Base-by-base conservation (phyloP, 306 rosid genomes). In the Cicer yamashitae region DNA sequence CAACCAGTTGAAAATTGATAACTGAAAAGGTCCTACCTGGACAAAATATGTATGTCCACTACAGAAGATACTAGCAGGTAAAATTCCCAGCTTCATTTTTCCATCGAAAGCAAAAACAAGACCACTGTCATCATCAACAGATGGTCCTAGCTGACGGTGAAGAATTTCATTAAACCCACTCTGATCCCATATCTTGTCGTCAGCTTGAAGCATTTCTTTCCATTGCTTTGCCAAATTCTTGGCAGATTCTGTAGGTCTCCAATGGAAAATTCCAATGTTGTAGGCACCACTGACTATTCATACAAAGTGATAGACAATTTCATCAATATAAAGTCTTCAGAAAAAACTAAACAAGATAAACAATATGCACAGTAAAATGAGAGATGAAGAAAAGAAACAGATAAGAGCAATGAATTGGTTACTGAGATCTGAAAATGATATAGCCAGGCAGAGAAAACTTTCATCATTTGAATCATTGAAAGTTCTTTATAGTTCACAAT, bases 11-110 rank as follows among this genome's bases (percentile, higher is more conserved):
- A 70, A 73, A 56, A 41, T 40, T n/a, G 10, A 46, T 45, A 71
- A 63, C 64, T 83, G 39, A 25, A 47, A 30, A 67, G 25, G 48
- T 65, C 79, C 46, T 71, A 89, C 99, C 99, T 94, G 99, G 44
- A 94, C 96, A 86, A 94, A 94, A 87, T 87, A 94, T 65, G 96
- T 89, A 81, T 94, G 99, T 46, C 99, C 96, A 79, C 99, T 88
- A 59, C 97, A 94, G 85, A 91, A 92, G 70, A 94, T 87, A 87
- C 96, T 92, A 37, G 97, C 96, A 12, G 97, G 99, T 80, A 94
- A 83, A 77, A 92, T 75, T 84, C 99, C 99, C 65, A 94, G 82
- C 91, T 92, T 94, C 76, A 92, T 84, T 76, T 85, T 85, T 70
- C 97, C 96, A 86, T 94, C 96, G 78, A 79, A 91, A 81, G 96